Base-by-base conservation (phyloP, 371 early-diverging fungal genomes). In the Parasitella parasitica region DNA sequence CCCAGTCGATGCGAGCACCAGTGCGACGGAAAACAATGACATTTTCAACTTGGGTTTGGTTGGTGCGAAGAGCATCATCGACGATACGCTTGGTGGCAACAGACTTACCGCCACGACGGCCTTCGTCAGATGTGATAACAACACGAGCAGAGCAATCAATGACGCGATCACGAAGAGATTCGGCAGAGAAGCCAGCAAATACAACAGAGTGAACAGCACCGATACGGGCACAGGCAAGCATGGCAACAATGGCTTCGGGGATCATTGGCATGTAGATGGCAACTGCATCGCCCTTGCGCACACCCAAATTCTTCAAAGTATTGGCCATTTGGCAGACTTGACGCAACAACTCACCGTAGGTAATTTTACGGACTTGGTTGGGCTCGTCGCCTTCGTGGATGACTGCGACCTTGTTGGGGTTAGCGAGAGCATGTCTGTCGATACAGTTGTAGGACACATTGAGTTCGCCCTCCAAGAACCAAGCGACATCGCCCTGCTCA, bases 201-300 rank as follows among this genome's bases (percentile, higher is more conserved):
- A 97, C 95, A 20, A 97, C 97, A 27, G 86, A 86, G 59, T 84
- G 99, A 26, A 95, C 76, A 11, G 93, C 86, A 20, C 99, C 99
- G 18, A 98, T 78, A 41, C 98, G 86, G 4, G 96, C 93, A 77
- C 97, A 96, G 15, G 99, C 97, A 35, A 99, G 84, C 83, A 95
- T 89, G 1, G 94, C 87, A 57, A 93, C 87, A 2, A 93, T 87
- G 3, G 98, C 94, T 71, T 97, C 93, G 12, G 97, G 96, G 35
- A 94, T 88, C 97, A 97, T 98, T 35, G 98, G 96, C 95, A 98
- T 93, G 74, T 98, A 98, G 63, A 98, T 90, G 35, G 94, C 86
- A 22, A 98, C 96, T 4, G 88, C 89, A 67, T 96, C 95, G 39
- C 97, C 96, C 76, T 95, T 94, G 61, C 86, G 83, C 51, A 96